Evolutionary conservation across 2,329 filamentous ascomycete species (phyloP), one percentile per base, ranked within the genome.

Genomic region (Taxawa tesnikishii): DNA sequence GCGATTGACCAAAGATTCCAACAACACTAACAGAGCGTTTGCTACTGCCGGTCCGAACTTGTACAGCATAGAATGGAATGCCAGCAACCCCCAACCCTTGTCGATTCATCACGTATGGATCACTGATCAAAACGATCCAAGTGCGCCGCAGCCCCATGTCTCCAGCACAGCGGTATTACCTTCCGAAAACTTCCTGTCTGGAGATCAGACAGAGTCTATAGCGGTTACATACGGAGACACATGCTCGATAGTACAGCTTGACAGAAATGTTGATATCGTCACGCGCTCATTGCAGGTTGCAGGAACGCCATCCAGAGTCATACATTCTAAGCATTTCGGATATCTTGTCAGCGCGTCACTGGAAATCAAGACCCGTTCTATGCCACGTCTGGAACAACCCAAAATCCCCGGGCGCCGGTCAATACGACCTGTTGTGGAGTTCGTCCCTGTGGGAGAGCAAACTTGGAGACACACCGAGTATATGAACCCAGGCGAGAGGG

Each of bases 401-500:
- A 15, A 8, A 5, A 15, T 6, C 8, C n/a, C 12, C 8, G 19
- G 53, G 17, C 53, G 51, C 33, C 48, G 59, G 13, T 44, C 50
- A 17, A 39, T 63, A 10, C 50, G 51, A 26, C 56, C 59, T n/a
- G 42, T 44, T 2, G 46, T 67, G 35, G 67, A 77, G 17, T 64
- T 62, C 11, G 67, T 52, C 7, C 41, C 50, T n/a, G 26, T 31
- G 6, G 41, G 42, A 27, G 33, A 28, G 12, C 36, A 26, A 6
- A 12, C 30, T 8, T 30, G 40, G 5, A 38, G 39, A 4, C 47
- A 33, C 26, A 34, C 34, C 2, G 41, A 45, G 32, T 40, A 68
- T 3, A 57, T 84, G 11, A 63, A 69, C 27, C 40, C 54, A 1
- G 68, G 68, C 1, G 75, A 80, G 39, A 64, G 63, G 24, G 68